A percentile compares a stretch with the other conserved stretches of the same genome.
Conservation (phyloP, 2,329 filamentous ascomycete species). For the Fusarium buharicum region DNA sequence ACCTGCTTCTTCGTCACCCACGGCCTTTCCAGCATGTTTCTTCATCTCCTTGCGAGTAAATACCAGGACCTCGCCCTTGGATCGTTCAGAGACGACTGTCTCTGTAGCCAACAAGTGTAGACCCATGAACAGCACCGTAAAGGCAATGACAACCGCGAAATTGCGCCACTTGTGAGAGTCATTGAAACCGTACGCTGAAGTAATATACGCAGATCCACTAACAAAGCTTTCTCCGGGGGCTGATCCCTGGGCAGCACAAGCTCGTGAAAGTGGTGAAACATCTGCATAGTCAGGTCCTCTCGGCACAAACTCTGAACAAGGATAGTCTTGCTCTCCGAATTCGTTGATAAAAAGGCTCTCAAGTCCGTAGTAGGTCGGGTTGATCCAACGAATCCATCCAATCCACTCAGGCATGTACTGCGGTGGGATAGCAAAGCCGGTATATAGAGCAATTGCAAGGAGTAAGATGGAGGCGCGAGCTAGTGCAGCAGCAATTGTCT, state of each 20-base stretch:
- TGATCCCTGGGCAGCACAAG: conserved; percentile 24
- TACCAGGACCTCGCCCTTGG: conserved; percentile 39
- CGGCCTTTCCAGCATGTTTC: conserved; percentile 62
- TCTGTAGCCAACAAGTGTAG: conserved; percentile 34
- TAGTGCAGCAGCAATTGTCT: conserved; percentile 41
- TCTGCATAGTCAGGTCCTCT: conserved; percentile 34
- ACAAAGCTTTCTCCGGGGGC: conserved; percentile 32
- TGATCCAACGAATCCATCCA: conserved; percentile 73
- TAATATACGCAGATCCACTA: conserved; percentile 26
- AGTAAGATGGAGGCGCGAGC: conserved; percentile 43
- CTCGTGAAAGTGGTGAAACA: conserved; percentile 11
- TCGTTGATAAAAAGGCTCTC: conserved; percentile 73
- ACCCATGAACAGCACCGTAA: conserved; percentile 36
- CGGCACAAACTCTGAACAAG: conserved; percentile 56
- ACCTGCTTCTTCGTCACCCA: conserved; percentile 14
- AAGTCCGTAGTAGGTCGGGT: conserved; percentile 70
- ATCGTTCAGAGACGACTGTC: conserved; percentile 35
- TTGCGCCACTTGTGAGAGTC: conserved; percentile 40
- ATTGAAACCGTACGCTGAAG: conserved; percentile 24
- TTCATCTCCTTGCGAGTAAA: conserved; percentile 40
- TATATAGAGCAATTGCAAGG: conserved; percentile 56
- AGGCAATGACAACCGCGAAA: conserved; percentile 35
- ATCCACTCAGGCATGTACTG: conserved; percentile 61
- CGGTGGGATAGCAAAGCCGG: conserved; percentile 59
- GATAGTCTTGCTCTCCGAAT: conserved; percentile 59